phyloP scores from a whole-genome alignment of 352 stramenopile genomes.

The Pythium utonaiense region DNA sequence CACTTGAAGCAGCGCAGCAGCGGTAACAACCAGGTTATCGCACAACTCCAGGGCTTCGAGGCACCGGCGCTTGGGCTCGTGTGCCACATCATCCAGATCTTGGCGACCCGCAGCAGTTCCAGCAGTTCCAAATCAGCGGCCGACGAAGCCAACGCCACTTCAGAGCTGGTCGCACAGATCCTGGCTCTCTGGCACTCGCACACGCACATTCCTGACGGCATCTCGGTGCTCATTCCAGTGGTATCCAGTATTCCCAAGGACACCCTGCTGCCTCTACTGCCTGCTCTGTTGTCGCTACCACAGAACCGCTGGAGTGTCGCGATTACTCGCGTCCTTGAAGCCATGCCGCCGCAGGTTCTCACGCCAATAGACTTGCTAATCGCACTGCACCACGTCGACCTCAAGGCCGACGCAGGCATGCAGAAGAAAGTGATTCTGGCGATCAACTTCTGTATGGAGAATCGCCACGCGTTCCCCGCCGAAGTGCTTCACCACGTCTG shows the following conservation, averaged over 20 bases:
- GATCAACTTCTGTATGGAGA: constrained; percentile 78
- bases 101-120: constrained; percentile 34
- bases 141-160: constrained; percentile 30
- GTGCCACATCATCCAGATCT: constrained; percentile 74
- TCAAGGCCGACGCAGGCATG: constrained; percentile 59
- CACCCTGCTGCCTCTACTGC: constrained; percentile 58
- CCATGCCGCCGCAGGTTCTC: constrained; percentile 62
- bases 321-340: constrained; percentile 68
- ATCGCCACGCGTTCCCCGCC: constrained; percentile 73
- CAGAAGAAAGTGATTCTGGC: constrained; percentile 77
- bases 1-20: constrained; percentile 60
- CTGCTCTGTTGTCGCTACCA: constrained; percentile 51
- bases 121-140: constrained; percentile 6
- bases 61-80: constrained; percentile 58
- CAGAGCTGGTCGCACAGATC: constrained; percentile 61
- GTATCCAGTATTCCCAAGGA: constrained; percentile 52
- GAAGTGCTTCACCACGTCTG: constrained; percentile 73
- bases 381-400: constrained; percentile 70
- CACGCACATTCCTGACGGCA: constrained; percentile 50
- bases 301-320: constrained; percentile 52
- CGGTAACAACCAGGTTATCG: constrained; percentile 53
- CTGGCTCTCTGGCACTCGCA: constrained; percentile 60
- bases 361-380: constrained; percentile 68
- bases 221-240: constrained; percentile 68
- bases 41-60: constrained; percentile 63